Base-by-base conservation (phyloP, 2,329 filamentous ascomycete species). In the Nemania sp. region DNA sequence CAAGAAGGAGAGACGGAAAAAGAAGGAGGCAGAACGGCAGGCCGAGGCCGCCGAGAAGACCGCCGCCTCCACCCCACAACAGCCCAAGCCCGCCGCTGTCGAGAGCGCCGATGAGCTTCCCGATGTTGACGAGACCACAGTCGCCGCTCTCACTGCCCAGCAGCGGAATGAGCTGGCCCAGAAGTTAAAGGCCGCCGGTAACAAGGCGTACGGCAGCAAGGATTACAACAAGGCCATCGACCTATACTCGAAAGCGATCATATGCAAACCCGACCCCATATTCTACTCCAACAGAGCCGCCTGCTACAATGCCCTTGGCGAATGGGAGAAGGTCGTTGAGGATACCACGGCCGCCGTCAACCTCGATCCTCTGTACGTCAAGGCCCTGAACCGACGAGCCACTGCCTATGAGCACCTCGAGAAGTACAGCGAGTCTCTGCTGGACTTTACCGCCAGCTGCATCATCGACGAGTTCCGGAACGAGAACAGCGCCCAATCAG, bases 251-350 rank as follows among this genome's bases (percentile, higher is more conserved):
- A 91, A 96, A 80, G 95, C 95, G 52, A 96, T 99, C 71, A 81
- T 98, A 53, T 98, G 95, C 89, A 96, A 95, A 80, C 90, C 93
- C 59, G 95, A 99, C 73, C 92, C 95, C 34, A 93, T 99, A 75
- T 99, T 95, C 83, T 99, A 96, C 84, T 98, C 95, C 66, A 99
- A 99, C 84, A 90, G 95, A 70, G 95, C 95, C 59, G 95, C 95
- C 56, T 99, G 95, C 84, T 96, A 92, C 81, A 98, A 97, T 75
- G 92, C 95, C 67, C 87, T 95, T 74, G 88, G 87, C 67, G 85
- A 97, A 71, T 99, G 94, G 92, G 90, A 96, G 51, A 94, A 95
- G 81, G 95, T 98, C 59, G 90, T 99, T 65, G 94, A 96, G 72
- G 95, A 99, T 75, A 98, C 95, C 58, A 97, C 91, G 34, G 94